Evolutionary conservation across 176 grass and related monocot species (phyloP), one percentile per base, ranked within the genome.

Genomic region (Musa beccarii): DNA sequence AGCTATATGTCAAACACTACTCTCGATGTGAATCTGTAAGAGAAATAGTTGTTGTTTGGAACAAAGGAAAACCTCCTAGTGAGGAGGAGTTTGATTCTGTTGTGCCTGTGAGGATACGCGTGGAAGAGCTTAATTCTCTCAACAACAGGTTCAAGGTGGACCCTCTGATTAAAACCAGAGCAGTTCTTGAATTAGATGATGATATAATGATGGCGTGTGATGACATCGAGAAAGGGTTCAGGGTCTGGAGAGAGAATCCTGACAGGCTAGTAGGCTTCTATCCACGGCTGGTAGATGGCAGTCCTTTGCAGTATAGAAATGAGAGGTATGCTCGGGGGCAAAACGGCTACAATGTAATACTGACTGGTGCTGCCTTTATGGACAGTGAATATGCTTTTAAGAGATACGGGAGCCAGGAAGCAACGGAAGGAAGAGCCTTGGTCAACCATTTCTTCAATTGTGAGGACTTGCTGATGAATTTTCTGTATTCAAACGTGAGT

Each of bases 141-240:
- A 99, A 99, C 79, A 99, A 99, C 66, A 77, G 95, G 28, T 99
- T 99, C 65, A 91, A 83, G 74, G 76, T 85, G 51, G 95, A 99
- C 20, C 86, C 90, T 76, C 79, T 91, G 75, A 99, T 99, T 83
- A 99, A 91, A 69, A 99, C 95, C 49, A 78, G 84, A 15, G 90
- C 95, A 26, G 90, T 94, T 80, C 74, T 99, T 78, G 95, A 99
- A 71, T 80, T 99, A 66, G 95, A 99, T 52, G 95, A 99, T 79
- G 95, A 99, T 64, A 99, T 99, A 79, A 87, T 99, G 95, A 99
- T 99, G 95, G 89, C 95, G 13, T 99, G 95, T 80, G 91, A 86
- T 80, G 95, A 99, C 56, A 52, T 99, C 2, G 95, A 99, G 80
- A 99, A 99, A 82, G 95, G 95, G 17, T 99, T 99, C 62, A 89